A percentile compares a stretch with the other conserved stretches of the same genome.
These are phyloP conservation scores for Oryza nivara DNA, from an alignment of 176 grass and related monocot species.

Conservation along the genomic window DNA sequence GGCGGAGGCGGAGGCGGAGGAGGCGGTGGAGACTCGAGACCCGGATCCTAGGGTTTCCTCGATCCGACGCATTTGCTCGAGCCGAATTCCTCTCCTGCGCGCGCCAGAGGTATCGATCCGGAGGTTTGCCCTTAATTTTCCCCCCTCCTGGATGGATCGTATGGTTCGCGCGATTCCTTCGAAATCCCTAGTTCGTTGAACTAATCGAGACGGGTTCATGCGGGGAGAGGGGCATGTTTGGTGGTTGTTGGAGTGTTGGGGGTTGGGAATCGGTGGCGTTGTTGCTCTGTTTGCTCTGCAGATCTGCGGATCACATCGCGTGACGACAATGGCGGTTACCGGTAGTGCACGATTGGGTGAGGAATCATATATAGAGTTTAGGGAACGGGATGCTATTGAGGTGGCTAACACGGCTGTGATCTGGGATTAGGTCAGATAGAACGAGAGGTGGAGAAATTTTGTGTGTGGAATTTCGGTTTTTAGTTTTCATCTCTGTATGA, in stretches of 20 bases:
- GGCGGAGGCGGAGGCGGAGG: background rate
- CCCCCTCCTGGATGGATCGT: background rate
- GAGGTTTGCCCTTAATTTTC: background rate
- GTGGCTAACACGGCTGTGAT: background rate
- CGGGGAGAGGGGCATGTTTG: background rate
- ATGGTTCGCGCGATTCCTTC: background rate
- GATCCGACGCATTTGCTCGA: background rate
- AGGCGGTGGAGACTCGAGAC: background rate
- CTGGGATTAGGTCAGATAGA: background rate
- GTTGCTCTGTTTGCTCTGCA: background rate
- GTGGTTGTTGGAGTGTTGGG: background rate
- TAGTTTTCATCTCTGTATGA: background rate
- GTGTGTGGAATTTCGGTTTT: background rate
- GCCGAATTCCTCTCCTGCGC: background rate
- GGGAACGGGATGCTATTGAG: background rate
- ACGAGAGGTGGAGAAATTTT: background rate
- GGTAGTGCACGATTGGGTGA: background rate
- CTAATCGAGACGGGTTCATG: background rate
- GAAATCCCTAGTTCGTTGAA: background rate
- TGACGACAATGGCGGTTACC: background rate
- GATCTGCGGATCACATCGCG: background rate
- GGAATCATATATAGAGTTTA: background rate
- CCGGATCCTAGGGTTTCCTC: background rate
- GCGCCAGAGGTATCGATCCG: constrained; percentile 15
- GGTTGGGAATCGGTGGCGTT: background rate